A percentile compares a stretch with the other conserved stretches of the same genome.
phyloP scores from a whole-genome alignment of 2,329 filamentous ascomycete genomes.

The Ciborinia camelliae region DNA sequence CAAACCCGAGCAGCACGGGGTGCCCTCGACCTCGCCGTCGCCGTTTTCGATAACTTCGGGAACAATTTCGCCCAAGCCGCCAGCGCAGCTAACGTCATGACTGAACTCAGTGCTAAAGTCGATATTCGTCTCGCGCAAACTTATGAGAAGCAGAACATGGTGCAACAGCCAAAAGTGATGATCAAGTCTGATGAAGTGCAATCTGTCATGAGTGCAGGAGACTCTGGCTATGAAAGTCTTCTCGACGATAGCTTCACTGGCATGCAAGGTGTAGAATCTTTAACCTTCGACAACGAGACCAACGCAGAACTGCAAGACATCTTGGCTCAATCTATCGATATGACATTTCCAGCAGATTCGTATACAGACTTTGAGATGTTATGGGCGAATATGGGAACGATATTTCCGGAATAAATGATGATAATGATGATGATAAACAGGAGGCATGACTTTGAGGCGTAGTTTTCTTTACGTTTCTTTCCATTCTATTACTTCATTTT shows the following conservation, averaged over 20 bases:
- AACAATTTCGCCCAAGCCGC: conserved; percentile 38
- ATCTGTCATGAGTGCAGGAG: conserved; percentile 12
- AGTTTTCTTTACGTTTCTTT: conserved; percentile 4
- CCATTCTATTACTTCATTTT: not conserved
- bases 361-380: conserved; percentile 22
- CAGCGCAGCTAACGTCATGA: conserved; percentile 38
- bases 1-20: conserved; percentile 36
- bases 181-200: conserved; percentile 10
- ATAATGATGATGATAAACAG: conserved; percentile 43
- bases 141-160: not conserved
- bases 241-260: conserved; percentile 11
- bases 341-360: conserved; percentile 20
- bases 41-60: conserved; percentile 40
- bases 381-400: conserved; percentile 18
- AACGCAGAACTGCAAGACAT: conserved; percentile 19
- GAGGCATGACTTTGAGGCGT: conserved; percentile 20
- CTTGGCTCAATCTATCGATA: conserved; percentile 22
- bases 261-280: conserved; percentile 1
- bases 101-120: conserved; percentile 36
- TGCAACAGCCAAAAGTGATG: not conserved
- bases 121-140: conserved; percentile 25
- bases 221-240: conserved; percentile 17
- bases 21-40: conserved; percentile 39
- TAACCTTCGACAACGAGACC: conserved; percentile 19
- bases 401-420: conserved; percentile 10